Evolutionary conservation across 1,139 yeast species (phyloP).

Genomic region (Hyphopichia burtonii): DNA sequence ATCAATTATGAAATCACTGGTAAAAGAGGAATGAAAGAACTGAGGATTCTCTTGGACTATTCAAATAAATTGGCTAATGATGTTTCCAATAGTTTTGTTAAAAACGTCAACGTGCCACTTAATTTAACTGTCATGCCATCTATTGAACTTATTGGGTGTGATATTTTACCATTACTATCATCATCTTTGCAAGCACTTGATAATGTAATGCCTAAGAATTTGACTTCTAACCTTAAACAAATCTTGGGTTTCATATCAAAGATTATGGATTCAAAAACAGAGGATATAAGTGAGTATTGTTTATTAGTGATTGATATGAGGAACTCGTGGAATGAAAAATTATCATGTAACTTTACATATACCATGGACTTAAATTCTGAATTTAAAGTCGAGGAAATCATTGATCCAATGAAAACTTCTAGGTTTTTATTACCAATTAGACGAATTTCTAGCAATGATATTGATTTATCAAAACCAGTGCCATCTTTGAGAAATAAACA

Average conservation of each 20-base stretch:
- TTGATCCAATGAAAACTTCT: constrained; percentile 52
- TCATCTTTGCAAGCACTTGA: constrained; percentile 21
- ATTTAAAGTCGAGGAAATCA: constrained; percentile 22
- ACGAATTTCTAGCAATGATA: constrained; percentile 45
- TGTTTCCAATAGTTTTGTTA: constrained; percentile 36
- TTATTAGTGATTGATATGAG: constrained; percentile 65
- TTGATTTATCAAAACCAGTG: constrained; percentile 50
- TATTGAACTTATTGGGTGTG: constrained; percentile 73
- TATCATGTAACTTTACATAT: constrained; percentile 20
- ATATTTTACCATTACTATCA: constrained; percentile 52
- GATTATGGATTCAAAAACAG: constrained; percentile 13
- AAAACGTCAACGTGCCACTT: constrained; percentile 63
- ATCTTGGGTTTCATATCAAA: constrained; percentile 21
- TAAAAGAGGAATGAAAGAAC: constrained; percentile 70
- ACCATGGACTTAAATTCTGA: constrained; percentile 12
- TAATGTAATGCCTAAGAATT: constrained; percentile 8
- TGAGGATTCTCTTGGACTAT: constrained; percentile 66
- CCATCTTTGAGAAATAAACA: constrained; percentile 80
- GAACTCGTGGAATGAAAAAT: constrained; percentile 62
- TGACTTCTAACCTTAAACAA: constrained; percentile 15
- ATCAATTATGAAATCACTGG: constrained; percentile 67
- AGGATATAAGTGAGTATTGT: constrained; percentile 52
- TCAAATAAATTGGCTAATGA: constrained; percentile 41
- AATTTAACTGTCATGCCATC: constrained; percentile 68
- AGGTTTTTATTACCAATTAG: constrained; percentile 71